A percentile compares a stretch with the other conserved stretches of the same genome.
Conservation (phyloP, 441 rosid species). For the Gossypium trilobum region DNA sequence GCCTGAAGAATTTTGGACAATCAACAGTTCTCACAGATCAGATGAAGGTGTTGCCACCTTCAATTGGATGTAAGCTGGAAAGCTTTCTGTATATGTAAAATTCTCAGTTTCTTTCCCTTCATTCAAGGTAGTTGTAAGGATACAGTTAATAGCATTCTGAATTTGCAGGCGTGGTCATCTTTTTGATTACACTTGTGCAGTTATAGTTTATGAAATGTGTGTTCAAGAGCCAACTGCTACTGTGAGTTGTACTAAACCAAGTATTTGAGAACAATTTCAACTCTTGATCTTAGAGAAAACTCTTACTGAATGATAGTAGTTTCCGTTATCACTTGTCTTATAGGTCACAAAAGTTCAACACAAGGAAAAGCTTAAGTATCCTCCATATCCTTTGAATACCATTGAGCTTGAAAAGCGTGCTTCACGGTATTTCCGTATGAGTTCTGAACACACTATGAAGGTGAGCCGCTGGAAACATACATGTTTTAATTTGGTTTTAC, state of each 20-base stretch:
- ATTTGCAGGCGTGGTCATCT: conserved; percentile 86
- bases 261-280: conserved; percentile 10
- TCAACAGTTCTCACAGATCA: conserved; percentile 72
- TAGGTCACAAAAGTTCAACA: conserved; percentile 77
- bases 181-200: conserved; percentile 72
- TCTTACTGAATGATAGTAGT: conserved; percentile 13
- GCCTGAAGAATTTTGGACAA: conserved; percentile 84
- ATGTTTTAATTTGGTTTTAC: background rate
- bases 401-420: conserved; percentile 95
- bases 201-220: conserved; percentile 84
- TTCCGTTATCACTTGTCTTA: conserved; percentile 13
- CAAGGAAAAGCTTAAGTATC: conserved; percentile 67
- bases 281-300: conserved; percentile 15
- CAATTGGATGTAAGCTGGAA: conserved; percentile 62
- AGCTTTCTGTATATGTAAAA: conserved; percentile 6
- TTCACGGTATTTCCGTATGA: conserved; percentile 83
- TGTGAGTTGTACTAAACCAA: conserved; percentile 39
- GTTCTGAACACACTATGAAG: conserved; percentile 98
- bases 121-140: conserved; percentile 6
- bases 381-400: conserved; percentile 91
- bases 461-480: conserved; percentile 25
- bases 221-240: conserved; percentile 76
- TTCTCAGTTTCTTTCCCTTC: conserved; percentile 12
- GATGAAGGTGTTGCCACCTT: conserved; percentile 71
- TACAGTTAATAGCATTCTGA: conserved; percentile 17